phyloP scores from a whole-genome alignment of 2,329 filamentous ascomycete species.

The Fusarium pseudocircinatum region DNA sequence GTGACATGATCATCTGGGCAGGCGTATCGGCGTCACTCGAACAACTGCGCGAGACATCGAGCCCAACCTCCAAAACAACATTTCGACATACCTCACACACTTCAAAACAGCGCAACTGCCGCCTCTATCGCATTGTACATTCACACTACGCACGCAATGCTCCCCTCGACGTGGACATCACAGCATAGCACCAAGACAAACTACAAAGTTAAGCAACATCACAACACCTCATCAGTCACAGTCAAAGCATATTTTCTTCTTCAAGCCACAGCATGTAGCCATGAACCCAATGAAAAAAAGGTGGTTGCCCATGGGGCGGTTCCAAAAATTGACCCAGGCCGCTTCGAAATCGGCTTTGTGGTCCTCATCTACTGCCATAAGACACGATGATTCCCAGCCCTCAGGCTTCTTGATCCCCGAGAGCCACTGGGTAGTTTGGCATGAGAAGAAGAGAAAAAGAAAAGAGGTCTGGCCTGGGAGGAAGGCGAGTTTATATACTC shows the following conservation, averaged over 20 bases:
- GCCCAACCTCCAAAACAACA: background rate
- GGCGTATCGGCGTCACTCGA: background rate
- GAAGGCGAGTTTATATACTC: background rate
- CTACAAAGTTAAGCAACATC: background rate
- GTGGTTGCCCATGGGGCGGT: background rate
- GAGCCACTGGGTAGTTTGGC: constrained; percentile 3
- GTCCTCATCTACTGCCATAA: background rate
- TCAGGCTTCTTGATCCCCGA: constrained; percentile 19
- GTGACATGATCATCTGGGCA: background rate
- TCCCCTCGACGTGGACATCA: background rate
- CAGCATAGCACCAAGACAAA: background rate
- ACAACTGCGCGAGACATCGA: background rate
- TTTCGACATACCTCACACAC: fast-evolving
- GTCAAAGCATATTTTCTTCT: constrained; percentile 23
- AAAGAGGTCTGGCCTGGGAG: background rate
- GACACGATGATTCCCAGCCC: constrained; percentile 13
- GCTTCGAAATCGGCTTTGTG: background rate
- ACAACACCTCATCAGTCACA: background rate
- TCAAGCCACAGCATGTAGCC: constrained; percentile 30
- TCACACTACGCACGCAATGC: background rate
- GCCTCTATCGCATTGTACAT: fast-evolving
- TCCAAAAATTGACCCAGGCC: constrained; percentile 31
- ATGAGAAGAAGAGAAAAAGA: background rate
- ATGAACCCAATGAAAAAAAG: constrained; percentile 31
- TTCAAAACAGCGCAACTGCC: fast-evolving